phyloP scores from a whole-genome alignment of 2,329 filamentous ascomycete genomes.

The Orbilia brochopaga region DNA sequence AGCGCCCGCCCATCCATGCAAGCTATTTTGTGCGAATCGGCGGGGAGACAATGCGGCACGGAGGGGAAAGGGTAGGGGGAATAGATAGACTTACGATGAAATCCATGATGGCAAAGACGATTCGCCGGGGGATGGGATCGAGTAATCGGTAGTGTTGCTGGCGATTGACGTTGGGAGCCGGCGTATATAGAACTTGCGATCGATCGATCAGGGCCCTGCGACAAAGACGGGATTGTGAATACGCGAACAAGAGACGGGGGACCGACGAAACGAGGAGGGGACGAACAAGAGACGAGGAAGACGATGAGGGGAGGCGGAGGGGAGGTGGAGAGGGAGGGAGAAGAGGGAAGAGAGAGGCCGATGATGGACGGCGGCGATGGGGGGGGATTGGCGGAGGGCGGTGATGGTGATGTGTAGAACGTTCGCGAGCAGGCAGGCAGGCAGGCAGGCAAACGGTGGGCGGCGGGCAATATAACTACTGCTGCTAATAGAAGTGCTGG shows the following conservation, averaged over 20 bases:
- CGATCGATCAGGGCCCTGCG: conserved; percentile 18
- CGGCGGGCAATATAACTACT: not conserved
- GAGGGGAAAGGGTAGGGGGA: not conserved
- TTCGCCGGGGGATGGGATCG: not conserved
- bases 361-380: not conserved
- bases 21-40: not conserved
- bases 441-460: conserved; percentile 26
- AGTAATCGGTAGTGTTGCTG: conserved; percentile 19
- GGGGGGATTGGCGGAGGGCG: not conserved
- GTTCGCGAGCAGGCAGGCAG: conserved; percentile 7
- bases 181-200: not conserved
- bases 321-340: conserved; percentile 1
- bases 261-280: conserved; percentile 10
- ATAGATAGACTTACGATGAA: conserved; percentile 50
- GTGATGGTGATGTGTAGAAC: not conserved
- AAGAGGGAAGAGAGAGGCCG: conserved; percentile 10
- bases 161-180: not conserved
- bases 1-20: not conserved
- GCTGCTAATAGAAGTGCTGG: too few relatives aligned
- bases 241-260: conserved; percentile 4
- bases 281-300: conserved; percentile 24
- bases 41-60: not conserved
- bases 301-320: conserved; percentile 30
- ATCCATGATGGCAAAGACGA: conserved; percentile 50
- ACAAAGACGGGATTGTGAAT: not conserved